Evolutionary conservation across 371 early-diverging fungal genomes (phyloP), one percentile per base, ranked within the genome.

Genomic region (Coemansia sp.): DNA sequence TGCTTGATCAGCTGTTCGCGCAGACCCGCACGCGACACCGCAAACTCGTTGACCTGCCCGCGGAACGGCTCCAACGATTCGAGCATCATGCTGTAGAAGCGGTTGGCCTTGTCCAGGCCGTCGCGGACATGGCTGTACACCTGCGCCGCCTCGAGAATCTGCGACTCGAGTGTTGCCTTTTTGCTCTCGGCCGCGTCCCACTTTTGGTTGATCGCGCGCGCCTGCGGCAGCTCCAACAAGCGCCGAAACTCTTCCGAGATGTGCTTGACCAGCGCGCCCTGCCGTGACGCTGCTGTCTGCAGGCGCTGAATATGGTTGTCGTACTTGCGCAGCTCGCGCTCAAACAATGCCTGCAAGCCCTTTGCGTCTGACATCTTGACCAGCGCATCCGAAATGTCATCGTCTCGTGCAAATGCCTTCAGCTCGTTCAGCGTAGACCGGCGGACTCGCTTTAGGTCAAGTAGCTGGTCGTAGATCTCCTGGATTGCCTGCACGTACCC

Each of bases 261-360:
- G 54, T 91, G 92, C 68, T 86, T 86, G 59, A 95, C 81, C 9
- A 91, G 77, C 53, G 85, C 84, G 31, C 84, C 83, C 42, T 97
- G 94, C 61, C 86, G 83, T 31, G 90, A 86, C 43, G 92, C 78
- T 50, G 90, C 88, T 1, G 89, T 81, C 10, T 85, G 79, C 36
- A 97, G 81, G 16, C 90, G 83, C 40, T 89, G 85, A 54, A 88
- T 85, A 63, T 90, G 84, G 10, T 88, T 88, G 11, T 88, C 82
- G 72, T 87, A 98, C 78, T 98, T 98, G 68, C 89, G 89, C 38
- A 98, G 81, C 69, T 98, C 95, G 55, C 87, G 78, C 3, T 88
- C 85, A 83, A 97, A 96, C 9, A 98, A 81, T 57, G 94, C 90
- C 39, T 85, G 85, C 65, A 76, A 49, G n/a, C 59, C 65, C 62